Evolutionary conservation across 108 stramenopile species (phyloP).

Genomic region (Aurantiochytrium sp.): DNA sequence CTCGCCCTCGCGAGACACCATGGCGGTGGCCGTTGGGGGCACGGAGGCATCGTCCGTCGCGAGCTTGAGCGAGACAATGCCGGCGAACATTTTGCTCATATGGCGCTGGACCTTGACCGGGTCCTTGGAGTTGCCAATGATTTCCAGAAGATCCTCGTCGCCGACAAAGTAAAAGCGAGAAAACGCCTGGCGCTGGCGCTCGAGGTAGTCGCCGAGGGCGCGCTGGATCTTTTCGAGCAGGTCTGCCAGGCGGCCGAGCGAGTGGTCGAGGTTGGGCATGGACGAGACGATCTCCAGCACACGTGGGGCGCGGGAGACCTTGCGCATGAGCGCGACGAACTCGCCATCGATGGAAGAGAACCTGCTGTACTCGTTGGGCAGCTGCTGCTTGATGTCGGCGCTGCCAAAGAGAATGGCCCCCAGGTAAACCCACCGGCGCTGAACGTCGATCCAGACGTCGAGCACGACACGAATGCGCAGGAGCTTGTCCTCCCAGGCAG

Average conservation of each 20-base stretch:
- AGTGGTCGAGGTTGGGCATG: constrained; percentile 82
- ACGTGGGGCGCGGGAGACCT: constrained; percentile 31
- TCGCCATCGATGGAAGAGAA: constrained; percentile 92
- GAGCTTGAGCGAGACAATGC: constrained; percentile 53
- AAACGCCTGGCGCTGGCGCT: constrained; percentile 87
- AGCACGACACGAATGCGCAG: constrained; percentile 80
- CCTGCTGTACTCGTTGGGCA: constrained; percentile 82
- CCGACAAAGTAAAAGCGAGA: constrained; percentile 97
- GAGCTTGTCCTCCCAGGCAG: constrained; percentile 86
- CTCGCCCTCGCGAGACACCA: constrained; percentile 96
- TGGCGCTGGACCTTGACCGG: constrained; percentile 86
- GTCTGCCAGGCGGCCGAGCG: constrained; percentile 80
- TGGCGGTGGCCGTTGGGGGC: no score
- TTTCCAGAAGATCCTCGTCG: constrained; percentile 97
- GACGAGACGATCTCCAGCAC: constrained; percentile 71
- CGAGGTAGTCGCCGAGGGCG: constrained; percentile 92
- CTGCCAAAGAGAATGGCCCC: constrained; percentile 86
- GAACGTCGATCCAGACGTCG: constrained; percentile 94
- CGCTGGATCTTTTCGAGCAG: constrained; percentile 85
- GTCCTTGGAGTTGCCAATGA: constrained; percentile 86
- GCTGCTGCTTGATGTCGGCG: constrained; percentile 84
- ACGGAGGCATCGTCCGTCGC: no score
- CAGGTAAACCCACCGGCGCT: constrained; percentile 93
- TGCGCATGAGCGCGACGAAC: constrained; percentile 82
- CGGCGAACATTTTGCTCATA: constrained; percentile 97